Base-by-base conservation (phyloP, 352 stramenopile genomes). In the Elongisporangium anandrum region DNA sequence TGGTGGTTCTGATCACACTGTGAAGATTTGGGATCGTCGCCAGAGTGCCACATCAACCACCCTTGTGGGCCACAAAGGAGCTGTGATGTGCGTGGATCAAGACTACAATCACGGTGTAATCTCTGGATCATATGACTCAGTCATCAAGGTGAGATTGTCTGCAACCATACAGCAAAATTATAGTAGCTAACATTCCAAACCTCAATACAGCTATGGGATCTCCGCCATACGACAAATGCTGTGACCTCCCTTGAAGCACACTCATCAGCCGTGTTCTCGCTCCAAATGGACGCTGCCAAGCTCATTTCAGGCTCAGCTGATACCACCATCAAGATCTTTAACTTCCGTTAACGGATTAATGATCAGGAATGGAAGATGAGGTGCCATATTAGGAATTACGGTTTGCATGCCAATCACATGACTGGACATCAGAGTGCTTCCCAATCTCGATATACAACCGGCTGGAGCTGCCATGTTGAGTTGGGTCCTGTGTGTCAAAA, bases 311-410 rank as follows among this genome's bases (percentile, higher is more conserved):
- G 67, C 22, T 70, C 63, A 4, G 63, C 67, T 4, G 67, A 74
- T 56, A 71, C 63, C 4, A 68, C 67, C 10, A 60, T 74, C 56
- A 74, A 74, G 52, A 68, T 74, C 54, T 74, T 74, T 19, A 61
- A 58, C n/a, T 74, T 71, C 51, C 56, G 52, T 17, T 59, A 69
- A 39, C 7, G 16, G 63, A 71, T 17, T 12, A 17, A 6, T 4
- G 49, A 13, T 17, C 19, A 20, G 47, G 6, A 13, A 23, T 15
- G 47, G 47, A n/a, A n/a, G n/a, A 6, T n/a, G 16, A 50, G 45
- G 10, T 50, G 7, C n/a, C 24, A 34, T 34, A 3, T 34, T 3
- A 3, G 3, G 24, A 34, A 34, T 8, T 34, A 34, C 24, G 24
- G 24, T n/a, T n/a, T n/a, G n/a, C n/a, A n/a, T n/a, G n/a, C n/a